These are phyloP conservation scores for Salvia hispanica DNA, from an alignment of 257 asterid species.

Conservation along the genomic window DNA sequence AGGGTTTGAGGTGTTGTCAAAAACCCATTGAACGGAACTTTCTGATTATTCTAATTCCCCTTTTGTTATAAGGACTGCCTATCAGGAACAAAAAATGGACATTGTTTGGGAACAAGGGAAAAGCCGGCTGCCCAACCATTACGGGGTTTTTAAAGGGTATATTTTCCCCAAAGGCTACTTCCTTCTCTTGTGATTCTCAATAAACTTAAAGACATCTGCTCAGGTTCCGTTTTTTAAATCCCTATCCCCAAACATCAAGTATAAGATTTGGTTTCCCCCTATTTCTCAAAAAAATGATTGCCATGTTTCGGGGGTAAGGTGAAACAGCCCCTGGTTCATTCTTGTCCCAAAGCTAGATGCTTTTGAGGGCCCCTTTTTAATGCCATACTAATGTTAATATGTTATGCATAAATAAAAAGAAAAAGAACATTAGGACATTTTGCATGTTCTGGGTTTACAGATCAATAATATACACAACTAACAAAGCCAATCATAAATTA, in stretches of 20 bases:
- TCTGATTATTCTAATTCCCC: constrained; percentile 44
- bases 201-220: constrained; percentile 83
- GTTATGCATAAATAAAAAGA: constrained; percentile 2
- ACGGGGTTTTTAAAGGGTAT: constrained; percentile 46
- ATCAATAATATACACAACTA: constrained; percentile 26
- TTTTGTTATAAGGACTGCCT: constrained; percentile 57
- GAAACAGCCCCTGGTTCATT: too few species aligned
- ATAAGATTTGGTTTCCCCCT: constrained; percentile 69
- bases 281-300: constrained; percentile 71
- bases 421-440: background rate
- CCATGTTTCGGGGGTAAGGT: too few species aligned
- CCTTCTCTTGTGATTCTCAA: constrained; percentile 82
- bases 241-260: constrained; percentile 63
- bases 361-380: constrained; percentile 56
- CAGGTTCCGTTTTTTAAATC: constrained; percentile 86
- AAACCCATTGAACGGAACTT: constrained; percentile 82
- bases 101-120: constrained; percentile 74
- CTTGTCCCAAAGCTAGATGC: constrained; percentile 63
- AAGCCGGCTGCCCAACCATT: constrained; percentile 42
- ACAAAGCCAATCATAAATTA: constrained; percentile 10
- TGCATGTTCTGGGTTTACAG: constrained; percentile 11
- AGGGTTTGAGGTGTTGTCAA: constrained; percentile 75
- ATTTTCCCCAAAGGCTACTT: constrained; percentile 58
- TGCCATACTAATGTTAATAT: constrained; percentile 22
- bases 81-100: constrained; percentile 83